A percentile compares a stretch with the other conserved stretches of the same genome.
Conservation (phyloP, 257 asterid species). For the Cynanchum wilfordii region DNA sequence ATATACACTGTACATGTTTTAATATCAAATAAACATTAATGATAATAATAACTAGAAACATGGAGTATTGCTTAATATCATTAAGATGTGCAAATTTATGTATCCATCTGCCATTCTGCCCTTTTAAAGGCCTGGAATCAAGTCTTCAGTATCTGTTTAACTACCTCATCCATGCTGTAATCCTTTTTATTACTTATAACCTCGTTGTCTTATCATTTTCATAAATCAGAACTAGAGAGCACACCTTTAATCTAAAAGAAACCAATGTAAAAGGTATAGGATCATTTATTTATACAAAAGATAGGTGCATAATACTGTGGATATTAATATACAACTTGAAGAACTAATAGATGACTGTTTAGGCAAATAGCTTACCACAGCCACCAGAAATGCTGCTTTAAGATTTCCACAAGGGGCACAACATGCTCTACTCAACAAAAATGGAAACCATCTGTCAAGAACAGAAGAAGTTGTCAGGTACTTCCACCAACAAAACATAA, state of each 20-base stretch:
- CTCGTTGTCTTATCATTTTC: too few relatives aligned
- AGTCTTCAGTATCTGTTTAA: background rate
- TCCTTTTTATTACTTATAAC: background rate
- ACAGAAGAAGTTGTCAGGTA: slow-evolving; percentile 10
- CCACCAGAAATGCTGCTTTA: slow-evolving; percentile 96
- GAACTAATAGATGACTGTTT: background rate
- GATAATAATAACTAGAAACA: background rate
- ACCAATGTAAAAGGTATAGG: background rate
- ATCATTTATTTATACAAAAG: background rate
- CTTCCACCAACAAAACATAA: background rate
- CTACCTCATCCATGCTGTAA: background rate
- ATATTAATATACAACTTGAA: background rate
- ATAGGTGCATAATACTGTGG: background rate
- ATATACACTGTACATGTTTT: background rate
- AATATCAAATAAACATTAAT: background rate
- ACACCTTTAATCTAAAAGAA: background rate
- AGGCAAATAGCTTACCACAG: slow-evolving; percentile 76
- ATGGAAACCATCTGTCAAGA: slow-evolving; percentile 90
- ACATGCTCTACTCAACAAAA: slow-evolving; percentile 87
- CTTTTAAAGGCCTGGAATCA: background rate
- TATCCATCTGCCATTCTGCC: background rate
- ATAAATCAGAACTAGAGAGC: background rate
- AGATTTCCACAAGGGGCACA: slow-evolving; percentile 99
- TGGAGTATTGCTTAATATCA: background rate
- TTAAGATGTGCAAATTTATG: background rate